Evolutionary conservation across 1,139 yeast genomes (phyloP).

Genomic region (Schwanniomyces etchellsii): DNA sequence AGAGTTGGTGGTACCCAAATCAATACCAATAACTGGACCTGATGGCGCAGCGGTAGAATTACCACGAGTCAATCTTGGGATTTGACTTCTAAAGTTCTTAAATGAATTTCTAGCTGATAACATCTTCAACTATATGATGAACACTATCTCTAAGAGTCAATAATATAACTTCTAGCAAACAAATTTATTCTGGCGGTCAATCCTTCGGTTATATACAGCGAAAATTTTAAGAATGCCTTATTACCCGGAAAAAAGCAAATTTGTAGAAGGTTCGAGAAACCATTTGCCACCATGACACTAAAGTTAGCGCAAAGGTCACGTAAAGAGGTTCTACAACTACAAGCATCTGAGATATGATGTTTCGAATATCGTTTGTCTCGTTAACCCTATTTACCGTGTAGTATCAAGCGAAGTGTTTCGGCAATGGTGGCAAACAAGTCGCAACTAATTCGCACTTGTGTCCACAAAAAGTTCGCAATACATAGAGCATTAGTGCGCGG

Average conservation of each 20-base stretch:
- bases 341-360: too few relatives aligned
- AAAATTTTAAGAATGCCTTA: constrained; percentile 6
- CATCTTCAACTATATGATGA: constrained; percentile 17
- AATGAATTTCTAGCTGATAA: constrained; percentile 42
- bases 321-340: too few relatives aligned
- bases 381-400: too few relatives aligned
- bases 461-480: not conserved
- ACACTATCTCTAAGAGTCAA: constrained; percentile 1
- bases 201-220: constrained; percentile 5
- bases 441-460: too few relatives aligned
- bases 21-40: constrained; percentile 94
- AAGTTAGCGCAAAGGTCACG: too few relatives aligned
- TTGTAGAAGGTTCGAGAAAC: constrained; percentile 5
- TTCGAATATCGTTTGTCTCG: too few relatives aligned
- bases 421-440: too few relatives aligned
- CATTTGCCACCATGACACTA: not conserved
- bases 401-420: too few relatives aligned
- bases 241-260: constrained; percentile 19
- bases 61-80: constrained; percentile 46
- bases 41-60: constrained; percentile 50
- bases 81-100: constrained; percentile 38
- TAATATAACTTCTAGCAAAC: constrained; percentile 1
- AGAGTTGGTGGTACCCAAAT: constrained; percentile 98
- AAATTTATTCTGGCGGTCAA: constrained; percentile 4
- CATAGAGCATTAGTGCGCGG: too few relatives aligned